Base-by-base conservation (phyloP, 148 eudicot genomes). In the Euryodendron excelsum region DNA sequence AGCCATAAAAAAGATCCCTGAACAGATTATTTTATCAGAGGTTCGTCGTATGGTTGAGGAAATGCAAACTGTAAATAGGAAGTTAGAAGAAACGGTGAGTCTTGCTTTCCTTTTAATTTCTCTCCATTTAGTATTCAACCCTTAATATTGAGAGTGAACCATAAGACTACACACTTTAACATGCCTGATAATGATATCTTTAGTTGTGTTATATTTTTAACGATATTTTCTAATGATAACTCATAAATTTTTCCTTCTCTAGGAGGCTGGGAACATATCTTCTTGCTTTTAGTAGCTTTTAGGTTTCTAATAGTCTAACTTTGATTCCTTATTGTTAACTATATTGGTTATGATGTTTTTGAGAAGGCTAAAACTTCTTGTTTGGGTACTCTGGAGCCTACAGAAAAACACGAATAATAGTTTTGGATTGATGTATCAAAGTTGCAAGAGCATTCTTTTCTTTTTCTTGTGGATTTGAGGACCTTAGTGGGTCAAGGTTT, bases 11-110 rank as follows among this genome's bases (percentile, higher is more conserved):
- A 96, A 80, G 83, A 82, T 91, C 71, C 99, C 99, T 61, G 99
- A 96, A 82, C 94, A 93, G 75, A 79, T 96, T 41, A 89, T 96
- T 75, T 77, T 96, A 76, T 86, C 97, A 52, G 99, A 96, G 88
- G 97, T 96, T 75, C 92, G 98, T n/a, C 85, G 76, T 45, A 93
- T 96, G 98, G 99, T 96, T 66, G 89, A 90, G 61, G 98, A 93
- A 58, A 96, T 96, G 99, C 91, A 96, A 83, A 82, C 91, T 60
- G 76, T 96, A 75, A 96, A 96, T 81, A 93, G 88, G 84, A 82
- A 83, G 77, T 82, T 96, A 64, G 97, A 93, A 65, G 90, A 89
- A 36, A 91, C 95, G 20, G 99, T 96, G 77, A 88, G 97, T 79
- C 83, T 61, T 30, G 31, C 53, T 63, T 30, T 59, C 3, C 60